phyloP scores from a whole-genome alignment of 495 filamentous ascomycete genomes.

The Cryomyces minteri region DNA sequence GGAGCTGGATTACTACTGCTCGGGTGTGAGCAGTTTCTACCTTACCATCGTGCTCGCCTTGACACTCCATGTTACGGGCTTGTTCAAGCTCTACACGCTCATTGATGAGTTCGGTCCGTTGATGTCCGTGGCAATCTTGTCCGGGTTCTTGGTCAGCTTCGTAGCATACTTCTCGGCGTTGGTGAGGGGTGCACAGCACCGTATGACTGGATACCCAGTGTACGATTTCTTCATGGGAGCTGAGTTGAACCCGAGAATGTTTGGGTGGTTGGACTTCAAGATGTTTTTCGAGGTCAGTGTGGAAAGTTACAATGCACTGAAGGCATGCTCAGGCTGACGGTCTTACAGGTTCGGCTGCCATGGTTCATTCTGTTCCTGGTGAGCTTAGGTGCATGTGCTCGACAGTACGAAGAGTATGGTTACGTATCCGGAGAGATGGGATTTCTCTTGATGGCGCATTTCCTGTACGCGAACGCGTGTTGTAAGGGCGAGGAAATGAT shows the following conservation, averaged over 20 bases:
- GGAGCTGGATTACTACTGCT: conserved; percentile 87
- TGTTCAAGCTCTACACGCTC: conserved; percentile 84
- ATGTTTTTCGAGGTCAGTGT: conserved; percentile 72
- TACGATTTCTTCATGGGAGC: conserved; percentile 99
- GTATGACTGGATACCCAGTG: conserved; percentile 80
- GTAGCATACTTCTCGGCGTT: conserved; percentile 74
- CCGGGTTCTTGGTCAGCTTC: conserved; percentile 62
- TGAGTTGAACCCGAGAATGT: conserved; percentile 90
- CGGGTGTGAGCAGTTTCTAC: conserved; percentile 73
- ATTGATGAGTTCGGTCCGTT: conserved; percentile 92
- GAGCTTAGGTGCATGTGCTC: conserved; percentile 55
- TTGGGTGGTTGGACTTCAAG: conserved; percentile 88
- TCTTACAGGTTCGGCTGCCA: conserved; percentile 91
- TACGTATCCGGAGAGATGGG: conserved; percentile 79
- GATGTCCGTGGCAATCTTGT: conserved; percentile 76
- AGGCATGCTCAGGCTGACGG: conserved; percentile 37
- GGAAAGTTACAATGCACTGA: no score
- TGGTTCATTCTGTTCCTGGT: conserved; percentile 89
- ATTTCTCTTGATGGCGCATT: conserved; percentile 87
- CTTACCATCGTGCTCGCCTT: conserved; percentile 51
- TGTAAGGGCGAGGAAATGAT: conserved; percentile 94
- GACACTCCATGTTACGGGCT: conserved; percentile 55
- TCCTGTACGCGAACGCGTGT: conserved; percentile 90
- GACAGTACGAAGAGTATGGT: conserved; percentile 78
- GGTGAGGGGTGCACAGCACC: conserved; percentile 60